Evolutionary conservation across 352 stramenopile genomes (phyloP), one percentile per base, ranked within the genome.

Genomic region (Globisporangium cederbergense): DNA sequence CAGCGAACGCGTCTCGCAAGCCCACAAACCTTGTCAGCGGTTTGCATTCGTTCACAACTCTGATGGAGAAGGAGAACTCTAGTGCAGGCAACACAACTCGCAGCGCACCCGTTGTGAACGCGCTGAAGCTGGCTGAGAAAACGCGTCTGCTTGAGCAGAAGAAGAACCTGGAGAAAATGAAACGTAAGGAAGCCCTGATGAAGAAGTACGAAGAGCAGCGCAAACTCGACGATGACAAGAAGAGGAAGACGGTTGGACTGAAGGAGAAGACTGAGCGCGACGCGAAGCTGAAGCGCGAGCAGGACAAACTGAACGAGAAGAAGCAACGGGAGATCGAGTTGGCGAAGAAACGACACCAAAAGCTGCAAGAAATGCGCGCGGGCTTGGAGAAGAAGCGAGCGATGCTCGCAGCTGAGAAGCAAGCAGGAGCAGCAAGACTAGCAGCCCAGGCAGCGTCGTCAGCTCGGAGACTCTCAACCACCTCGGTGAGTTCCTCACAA

Each of bases 201-300:
- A 85, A 83, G 64, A 89, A 77, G 53, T 83, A 90, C 54, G 85
- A 91, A 59, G 81, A 92, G 50, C 76, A 92, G 62, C 74, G 76
- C 3, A 78, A 76, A 47, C 60, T 71, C 1, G 87, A 91, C 50
- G 86, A 91, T 20, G 75, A 89, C 9, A 85, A 90, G 65, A 89
- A 79, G 55, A 88, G 88, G 64, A 76, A 78, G 50, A 62, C 58
- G n/a, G 53, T 71, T 5, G 61, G 78, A 8, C 71, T 81, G 32
- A 82, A 91, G 62, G 79, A 81, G n/a, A 89, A 86, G 60, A 75
- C 76, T 2, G 81, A 92, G 53, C 77, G 77, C 47, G 81, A 91
- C 0, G 73, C 72, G 16, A 76, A 78, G 38, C 40, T 72, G 11
- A 87, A 83, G 28, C 76, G 76, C 2, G 70, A 90, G 30, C 78